phyloP scores from a whole-genome alignment of 306 rosid genomes.

The Quercus wislizeni region DNA sequence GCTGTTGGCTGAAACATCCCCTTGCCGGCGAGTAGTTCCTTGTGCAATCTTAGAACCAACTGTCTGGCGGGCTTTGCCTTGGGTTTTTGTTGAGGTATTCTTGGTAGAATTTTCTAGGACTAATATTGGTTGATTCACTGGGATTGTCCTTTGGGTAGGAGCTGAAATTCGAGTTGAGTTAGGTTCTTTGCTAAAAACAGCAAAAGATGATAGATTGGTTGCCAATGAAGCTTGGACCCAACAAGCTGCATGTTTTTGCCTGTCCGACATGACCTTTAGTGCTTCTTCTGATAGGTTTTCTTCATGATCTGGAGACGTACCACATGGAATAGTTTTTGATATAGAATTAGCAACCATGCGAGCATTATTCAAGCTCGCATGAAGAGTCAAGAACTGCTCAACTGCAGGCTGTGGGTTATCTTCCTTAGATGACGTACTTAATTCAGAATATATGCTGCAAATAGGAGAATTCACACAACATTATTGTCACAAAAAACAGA shows the following conservation, averaged over 20 bases:
- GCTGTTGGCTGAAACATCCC: constrained; percentile 38
- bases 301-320: constrained; percentile 57
- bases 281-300: constrained; percentile 59
- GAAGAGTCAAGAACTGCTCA: constrained; percentile 80
- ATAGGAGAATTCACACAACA: neutral
- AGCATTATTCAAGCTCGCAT: constrained; percentile 53
- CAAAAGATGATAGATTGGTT: constrained; percentile 71
- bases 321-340: constrained; percentile 44
- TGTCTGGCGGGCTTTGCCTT: constrained; percentile 44
- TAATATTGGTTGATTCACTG: constrained; percentile 51
- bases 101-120: constrained; percentile 65
- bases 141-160: constrained; percentile 48
- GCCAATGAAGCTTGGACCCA: constrained; percentile 93
- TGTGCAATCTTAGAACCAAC: constrained; percentile 45
- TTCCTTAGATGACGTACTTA: constrained; percentile 68
- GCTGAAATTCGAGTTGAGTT: constrained; percentile 34
- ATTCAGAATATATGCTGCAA: constrained; percentile 75
- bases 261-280: constrained; percentile 50
- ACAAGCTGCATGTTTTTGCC: constrained; percentile 58
- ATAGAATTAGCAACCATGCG: constrained; percentile 58
- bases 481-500: neutral
- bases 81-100: constrained; percentile 50
- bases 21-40: constrained; percentile 49
- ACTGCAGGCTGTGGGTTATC: constrained; percentile 75
- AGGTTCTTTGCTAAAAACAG: constrained; percentile 57